phyloP scores from a whole-genome alignment of 2,329 filamentous ascomycete genomes.

The Cladosporium sp. region DNA sequence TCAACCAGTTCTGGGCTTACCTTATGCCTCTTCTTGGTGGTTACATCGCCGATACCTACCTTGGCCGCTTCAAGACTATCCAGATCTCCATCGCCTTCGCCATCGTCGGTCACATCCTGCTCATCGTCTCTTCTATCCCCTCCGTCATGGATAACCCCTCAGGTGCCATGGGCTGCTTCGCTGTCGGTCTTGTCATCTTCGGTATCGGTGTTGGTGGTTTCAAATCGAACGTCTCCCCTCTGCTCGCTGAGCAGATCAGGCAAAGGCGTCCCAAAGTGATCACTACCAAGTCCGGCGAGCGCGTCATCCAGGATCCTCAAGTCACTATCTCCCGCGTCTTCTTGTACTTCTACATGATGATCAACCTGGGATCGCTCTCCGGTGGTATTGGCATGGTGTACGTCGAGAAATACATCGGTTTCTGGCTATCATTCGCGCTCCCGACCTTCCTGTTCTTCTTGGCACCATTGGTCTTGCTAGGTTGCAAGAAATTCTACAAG shows the following conservation, averaged over 20 bases:
- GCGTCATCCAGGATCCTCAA: conserved; percentile 48
- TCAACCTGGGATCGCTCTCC: conserved; percentile 69
- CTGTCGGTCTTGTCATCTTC: conserved; percentile 65
- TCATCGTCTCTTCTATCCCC: conserved; percentile 66
- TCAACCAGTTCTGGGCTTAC: conserved; percentile 51
- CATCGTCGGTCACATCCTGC: conserved; percentile 65
- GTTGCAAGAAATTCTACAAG: conserved; percentile 52
- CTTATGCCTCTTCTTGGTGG: conserved; percentile 48
- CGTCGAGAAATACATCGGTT: conserved; percentile 61
- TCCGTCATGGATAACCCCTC: conserved; percentile 58
- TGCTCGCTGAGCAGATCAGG: conserved; percentile 51
- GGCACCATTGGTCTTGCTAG: conserved; percentile 57
- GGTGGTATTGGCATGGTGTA: conserved; percentile 60
- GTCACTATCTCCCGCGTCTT: conserved; percentile 51
- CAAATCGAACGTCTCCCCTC: conserved; percentile 69
- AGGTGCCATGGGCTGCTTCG: conserved; percentile 62
- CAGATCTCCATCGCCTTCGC: conserved; percentile 63
- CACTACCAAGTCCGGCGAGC: conserved; percentile 44
- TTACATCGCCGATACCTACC: conserved; percentile 64
- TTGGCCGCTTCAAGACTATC: conserved; percentile 69
- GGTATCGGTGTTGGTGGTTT: conserved; percentile 76
- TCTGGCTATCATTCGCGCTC: conserved; percentile 64
- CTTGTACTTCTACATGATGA: conserved; percentile 69
- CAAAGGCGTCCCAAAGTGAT: conserved; percentile 43
- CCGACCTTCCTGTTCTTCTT: conserved; percentile 64